Conservation (phyloP, 805 yeast genomes). For the Ogataea parapolymorpha region DNA sequence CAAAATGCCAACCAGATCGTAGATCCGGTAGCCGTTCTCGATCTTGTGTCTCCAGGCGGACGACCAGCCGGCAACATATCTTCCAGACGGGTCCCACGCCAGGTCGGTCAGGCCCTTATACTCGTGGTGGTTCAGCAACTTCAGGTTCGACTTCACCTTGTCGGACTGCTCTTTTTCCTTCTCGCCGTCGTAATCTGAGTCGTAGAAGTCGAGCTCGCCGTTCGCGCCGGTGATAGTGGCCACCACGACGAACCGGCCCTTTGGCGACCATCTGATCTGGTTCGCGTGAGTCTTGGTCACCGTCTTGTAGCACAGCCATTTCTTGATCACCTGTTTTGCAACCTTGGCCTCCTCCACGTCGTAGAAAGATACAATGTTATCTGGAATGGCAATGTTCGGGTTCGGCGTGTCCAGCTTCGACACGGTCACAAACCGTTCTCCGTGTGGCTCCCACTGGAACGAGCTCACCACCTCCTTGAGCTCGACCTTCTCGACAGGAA, state of each 20-base stretch:
- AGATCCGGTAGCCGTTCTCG: constrained; percentile 88
- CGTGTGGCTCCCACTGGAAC: constrained; percentile 95
- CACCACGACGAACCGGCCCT: constrained; percentile 76
- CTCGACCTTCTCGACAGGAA: constrained; percentile 94
- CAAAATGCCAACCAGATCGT: constrained; percentile 75
- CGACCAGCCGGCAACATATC: constrained; percentile 86
- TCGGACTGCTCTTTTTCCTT: constrained; percentile 39
- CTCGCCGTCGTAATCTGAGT: constrained; percentile 75
- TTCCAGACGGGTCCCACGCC: constrained; percentile 95
- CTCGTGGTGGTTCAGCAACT: constrained; percentile 59
- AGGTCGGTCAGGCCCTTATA: constrained; percentile 78
- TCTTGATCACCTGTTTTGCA: constrained; percentile 24
- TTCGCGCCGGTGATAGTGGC: constrained; percentile 39
- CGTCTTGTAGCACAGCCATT: constrained; percentile 49
- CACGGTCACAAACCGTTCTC: constrained; percentile 81
- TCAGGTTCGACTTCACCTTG: constrained; percentile 55
- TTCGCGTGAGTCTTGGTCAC: constrained; percentile 64
- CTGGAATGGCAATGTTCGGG: constrained; percentile 61
- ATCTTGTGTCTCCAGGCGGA: constrained; percentile 78
- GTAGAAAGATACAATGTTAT: constrained; percentile 69
- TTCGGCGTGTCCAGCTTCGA: constrained; percentile 53
- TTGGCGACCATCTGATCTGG: constrained; percentile 84
- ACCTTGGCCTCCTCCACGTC: constrained; percentile 69
- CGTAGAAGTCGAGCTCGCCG: constrained; percentile 81
- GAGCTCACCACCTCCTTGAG: constrained; percentile 82